Evolutionary conservation across 2,329 filamentous ascomycete species (phyloP), one percentile per base, ranked within the genome.

Genomic region (Cladosporium halotolerans): DNA sequence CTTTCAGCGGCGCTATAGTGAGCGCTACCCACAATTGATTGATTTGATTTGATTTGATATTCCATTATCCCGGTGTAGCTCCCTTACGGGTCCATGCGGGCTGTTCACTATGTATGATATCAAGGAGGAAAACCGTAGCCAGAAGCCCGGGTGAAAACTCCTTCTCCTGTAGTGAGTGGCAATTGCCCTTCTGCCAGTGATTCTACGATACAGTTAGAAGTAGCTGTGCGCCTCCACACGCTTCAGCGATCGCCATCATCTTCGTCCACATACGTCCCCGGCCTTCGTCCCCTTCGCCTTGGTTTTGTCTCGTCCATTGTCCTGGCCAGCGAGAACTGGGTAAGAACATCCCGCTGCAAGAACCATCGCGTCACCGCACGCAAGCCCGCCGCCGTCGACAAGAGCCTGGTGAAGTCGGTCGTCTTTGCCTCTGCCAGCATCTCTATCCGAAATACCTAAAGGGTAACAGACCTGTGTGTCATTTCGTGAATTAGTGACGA

Each of bases 21-120:
- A 23, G 23, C 23, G 23, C 23, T 23, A 23, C 23, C 23, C 23
- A 23, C 23, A 31, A 41, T 41, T 14, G 14, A 41, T 44, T 44
- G 42, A 45, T 36, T 45, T 45, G 44, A 34, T 45, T 34, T 36
- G 32, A 45, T 45, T 36, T 45, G 44, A 45, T 45, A 19, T 39
- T 39, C 36, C 36, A 39, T n/a, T 14, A 39, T 39, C n/a, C 36
- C 36, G 10, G 36, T 39, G n/a, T 39, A 39, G 36, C 36, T 39
- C n/a, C 36, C 36, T 39, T 8, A 39, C 36, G 36, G 36, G n/a
- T 39, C 31, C 32, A 45, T 45, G 32, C 44, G 31, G 44, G 44
- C 44, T 45, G 16, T 42, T 23, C 18, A 16, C 19, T 23, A 42
- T 42, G 19, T 42, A 42, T 42, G 16, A 19, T 23, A 42, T 42